Evolutionary conservation across 1,139 yeast species (phyloP), one percentile per base, ranked within the genome.

Genomic region (Ogataea hybrid): DNA sequence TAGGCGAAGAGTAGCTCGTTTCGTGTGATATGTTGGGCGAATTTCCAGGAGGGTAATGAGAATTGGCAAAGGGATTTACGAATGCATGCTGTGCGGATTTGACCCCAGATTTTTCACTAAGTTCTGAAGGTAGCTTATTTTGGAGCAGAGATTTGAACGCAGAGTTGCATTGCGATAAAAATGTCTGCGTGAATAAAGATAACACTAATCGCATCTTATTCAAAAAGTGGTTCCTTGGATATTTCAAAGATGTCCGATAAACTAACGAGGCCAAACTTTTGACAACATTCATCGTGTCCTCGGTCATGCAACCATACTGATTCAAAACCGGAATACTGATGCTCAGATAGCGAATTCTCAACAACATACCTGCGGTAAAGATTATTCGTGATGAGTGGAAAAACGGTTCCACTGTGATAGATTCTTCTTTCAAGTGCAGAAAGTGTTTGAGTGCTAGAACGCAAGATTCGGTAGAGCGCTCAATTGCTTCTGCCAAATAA

Each of bases 291-390:
- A 81, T 63, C 3, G 79, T 75, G 28, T 68, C 66, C 18, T 68
- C 67, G 0, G 85, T 80, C 6, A 79, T 74, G 35, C 74, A 65
- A 35, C 73, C 74, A 39, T 57, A 69, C 29, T 59, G 64, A 30
- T 58, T 70, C 44, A 75, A 70, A 25, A 74, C 68, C 1, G 85
- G 82, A 11, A 79, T 66, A 6, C 81, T 72, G 28, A 81, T 58
- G 14, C 75, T 71, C 41, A 80, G 63, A 51, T 73, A 80, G 28
- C 88, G 64, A 37, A 82, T 65, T 47, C 86, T 70, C 40, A 83
- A 64, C 12, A 84, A 63, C 69, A 81, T 77, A 9, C 88, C 86
- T 0, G 81, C 79, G 2, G 86, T 79, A 57, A 81, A 84, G 36
- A 84, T 74, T 41, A 85, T 65, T 52, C 95, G 67, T 2, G 88